Percentiles rank a stretch among this genome's conserved stretches.
phyloP scores from a whole-genome alignment of 306 rosid genomes.

The Vicia villosa region DNA sequence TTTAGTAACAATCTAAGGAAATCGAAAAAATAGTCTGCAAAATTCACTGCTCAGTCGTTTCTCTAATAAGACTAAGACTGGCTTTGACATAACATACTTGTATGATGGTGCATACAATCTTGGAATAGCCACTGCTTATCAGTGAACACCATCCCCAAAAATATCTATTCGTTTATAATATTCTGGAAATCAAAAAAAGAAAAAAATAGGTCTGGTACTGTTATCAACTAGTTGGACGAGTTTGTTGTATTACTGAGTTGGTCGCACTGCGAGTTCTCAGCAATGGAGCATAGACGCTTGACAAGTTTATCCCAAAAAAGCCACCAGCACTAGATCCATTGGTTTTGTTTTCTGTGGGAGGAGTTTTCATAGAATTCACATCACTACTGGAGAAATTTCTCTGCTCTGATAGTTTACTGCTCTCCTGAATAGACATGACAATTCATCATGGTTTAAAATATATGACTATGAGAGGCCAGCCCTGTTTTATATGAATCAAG shows the following conservation, averaged over 20 bases:
- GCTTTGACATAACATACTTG: conserved; percentile 50
- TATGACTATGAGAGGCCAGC: neutral
- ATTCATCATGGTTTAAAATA: neutral
- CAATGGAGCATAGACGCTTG: conserved; percentile 47
- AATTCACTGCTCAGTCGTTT: conserved; percentile 60
- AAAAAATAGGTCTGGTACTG: conserved; percentile 14
- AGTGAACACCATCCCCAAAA: conserved; percentile 22
- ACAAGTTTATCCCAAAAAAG: conserved; percentile 53
- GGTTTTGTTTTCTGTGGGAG: conserved; percentile 34
- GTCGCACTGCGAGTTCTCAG: conserved; percentile 76
- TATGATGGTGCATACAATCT: conserved; percentile 29
- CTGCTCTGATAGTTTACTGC: conserved; percentile 42
- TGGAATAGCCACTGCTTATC: conserved; percentile 18
- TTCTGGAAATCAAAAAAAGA: conserved; percentile 16
- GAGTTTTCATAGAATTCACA: conserved; percentile 24
- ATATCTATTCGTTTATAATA: conserved; percentile 27
- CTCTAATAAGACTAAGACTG: conserved; percentile 44
- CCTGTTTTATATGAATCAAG: conserved; percentile 1
- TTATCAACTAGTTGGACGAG: conserved; percentile 48
- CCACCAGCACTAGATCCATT: conserved; percentile 61
- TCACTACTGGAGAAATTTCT: conserved; percentile 22
- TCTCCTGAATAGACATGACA: conserved; percentile 49
- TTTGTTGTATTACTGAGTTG: conserved; percentile 52
- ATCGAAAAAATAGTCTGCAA: conserved; percentile 53
- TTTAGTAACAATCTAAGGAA: conserved; percentile 32